Conservation (phyloP, 176 grass and related monocot species). For the Poa pratensis region DNA sequence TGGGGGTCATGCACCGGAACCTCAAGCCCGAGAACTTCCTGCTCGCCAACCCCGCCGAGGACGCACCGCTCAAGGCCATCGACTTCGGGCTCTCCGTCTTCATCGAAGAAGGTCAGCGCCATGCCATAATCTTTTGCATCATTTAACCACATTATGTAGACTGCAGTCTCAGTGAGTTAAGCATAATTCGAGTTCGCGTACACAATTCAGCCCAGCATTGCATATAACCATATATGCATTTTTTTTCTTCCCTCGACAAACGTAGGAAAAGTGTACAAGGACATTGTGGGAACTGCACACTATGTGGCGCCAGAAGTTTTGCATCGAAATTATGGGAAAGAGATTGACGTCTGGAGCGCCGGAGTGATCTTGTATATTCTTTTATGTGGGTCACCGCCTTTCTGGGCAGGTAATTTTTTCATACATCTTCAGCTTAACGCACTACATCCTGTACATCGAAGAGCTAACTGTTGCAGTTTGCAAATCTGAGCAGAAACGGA, state of each 20-base stretch:
- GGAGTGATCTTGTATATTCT: slow-evolving; percentile 90
- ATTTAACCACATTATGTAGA: not conserved
- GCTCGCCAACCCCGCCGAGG: slow-evolving; percentile 55
- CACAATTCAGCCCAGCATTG: not conserved
- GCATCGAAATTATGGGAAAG: slow-evolving; percentile 67
- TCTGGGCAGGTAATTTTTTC: slow-evolving; percentile 60
- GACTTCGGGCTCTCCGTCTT: slow-evolving; percentile 88
- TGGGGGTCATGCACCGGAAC: slow-evolving; percentile 93
- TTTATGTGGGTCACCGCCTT: slow-evolving; percentile 66
- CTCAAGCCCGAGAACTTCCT: slow-evolving; percentile 96
- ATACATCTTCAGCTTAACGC: slow-evolving; percentile 24
- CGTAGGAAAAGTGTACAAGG: slow-evolving; percentile 75
- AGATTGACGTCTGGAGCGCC: slow-evolving; percentile 83
- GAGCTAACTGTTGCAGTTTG: slow-evolving; percentile 27
- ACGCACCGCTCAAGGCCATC: slow-evolving; percentile 81
- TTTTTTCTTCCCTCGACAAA: not conserved
- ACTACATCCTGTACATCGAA: not conserved
- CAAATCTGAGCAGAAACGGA: slow-evolving; percentile 63
- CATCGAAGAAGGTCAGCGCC: slow-evolving; percentile 70
- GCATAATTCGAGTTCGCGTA: not conserved
- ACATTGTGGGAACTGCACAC: slow-evolving; percentile 74
- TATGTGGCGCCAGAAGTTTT: slow-evolving; percentile 85
- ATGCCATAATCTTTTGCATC: not conserved
- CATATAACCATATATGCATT: not conserved
- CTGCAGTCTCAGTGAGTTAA: too few species aligned